A percentile compares a stretch with the other conserved stretches of the same genome.
Conservation (phyloP, 805 yeast genomes). For the Metschnikowia chrysomelidarum region DNA sequence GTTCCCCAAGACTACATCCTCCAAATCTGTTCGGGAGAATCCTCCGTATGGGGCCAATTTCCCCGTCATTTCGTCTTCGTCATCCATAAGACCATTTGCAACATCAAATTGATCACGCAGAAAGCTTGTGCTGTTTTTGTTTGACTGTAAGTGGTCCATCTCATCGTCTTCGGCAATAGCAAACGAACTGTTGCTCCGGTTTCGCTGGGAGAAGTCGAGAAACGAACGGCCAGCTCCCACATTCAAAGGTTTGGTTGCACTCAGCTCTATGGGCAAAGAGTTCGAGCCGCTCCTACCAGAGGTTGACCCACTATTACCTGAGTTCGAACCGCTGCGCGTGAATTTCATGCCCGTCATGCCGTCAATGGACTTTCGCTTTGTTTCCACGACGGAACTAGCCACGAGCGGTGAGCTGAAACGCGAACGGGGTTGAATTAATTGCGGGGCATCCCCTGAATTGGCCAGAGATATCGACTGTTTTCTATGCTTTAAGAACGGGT, state of each 20-base stretch:
- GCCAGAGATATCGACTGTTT: slow-evolving; percentile 21
- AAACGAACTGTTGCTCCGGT: slow-evolving; percentile 30
- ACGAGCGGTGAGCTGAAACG: slow-evolving; percentile 29
- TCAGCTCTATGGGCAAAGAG: neutral
- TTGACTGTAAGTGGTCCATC: slow-evolving; percentile 4
- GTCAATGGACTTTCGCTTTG: slow-evolving; percentile 29
- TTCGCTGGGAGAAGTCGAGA: slow-evolving; percentile 21
- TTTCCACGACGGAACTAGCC: slow-evolving; percentile 35
- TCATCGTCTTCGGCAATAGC: slow-evolving; percentile 33
- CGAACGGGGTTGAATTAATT: slow-evolving; percentile 46
- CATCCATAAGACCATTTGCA: slow-evolving; percentile 13
- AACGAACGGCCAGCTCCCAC: slow-evolving; percentile 11
- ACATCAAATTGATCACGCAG: slow-evolving; percentile 16
- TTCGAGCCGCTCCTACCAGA: slow-evolving; percentile 8
- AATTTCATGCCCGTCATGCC: slow-evolving; percentile 38
- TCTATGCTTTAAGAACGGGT: slow-evolving; percentile 43
- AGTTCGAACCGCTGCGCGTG: slow-evolving; percentile 25
- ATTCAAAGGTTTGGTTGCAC: slow-evolving; percentile 4
- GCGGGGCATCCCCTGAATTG: slow-evolving; percentile 27
- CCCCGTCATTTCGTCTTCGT: slow-evolving; percentile 15
- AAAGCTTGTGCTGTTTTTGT: slow-evolving; percentile 4
- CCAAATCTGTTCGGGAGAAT: slow-evolving; percentile 59
- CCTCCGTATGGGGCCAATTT: slow-evolving; percentile 71
- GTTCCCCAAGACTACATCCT: slow-evolving; percentile 41
- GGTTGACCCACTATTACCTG: slow-evolving; percentile 11